Evolutionary conservation across 106 monocot genomes (phyloP).

Genomic region (Ottelia alismoides): DNA sequence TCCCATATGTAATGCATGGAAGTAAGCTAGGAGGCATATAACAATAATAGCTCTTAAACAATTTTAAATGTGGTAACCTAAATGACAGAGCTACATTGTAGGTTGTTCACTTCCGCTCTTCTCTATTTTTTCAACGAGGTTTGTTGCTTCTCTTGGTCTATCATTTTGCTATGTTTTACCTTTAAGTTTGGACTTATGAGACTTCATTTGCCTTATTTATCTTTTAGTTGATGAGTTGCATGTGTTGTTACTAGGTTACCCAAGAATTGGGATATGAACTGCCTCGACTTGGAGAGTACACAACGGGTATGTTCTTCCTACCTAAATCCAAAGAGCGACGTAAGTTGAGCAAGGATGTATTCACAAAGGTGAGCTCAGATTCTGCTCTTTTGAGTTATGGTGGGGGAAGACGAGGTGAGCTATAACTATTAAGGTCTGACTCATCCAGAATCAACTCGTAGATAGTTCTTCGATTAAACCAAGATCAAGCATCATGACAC

Average conservation of each 20-base stretch:
- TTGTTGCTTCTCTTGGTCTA: conserved; percentile 2
- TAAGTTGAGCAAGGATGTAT: conserved; percentile 56
- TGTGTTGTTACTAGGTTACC: conserved; percentile 32
- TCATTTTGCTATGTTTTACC: not conserved
- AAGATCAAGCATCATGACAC: too few relatives aligned
- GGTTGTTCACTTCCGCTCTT: too few relatives aligned
- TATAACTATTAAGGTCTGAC: too few relatives aligned
- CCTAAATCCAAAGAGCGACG: conserved; percentile 39
- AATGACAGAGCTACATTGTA: too few relatives aligned
- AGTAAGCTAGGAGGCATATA: too few relatives aligned
- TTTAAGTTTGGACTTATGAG: not conserved
- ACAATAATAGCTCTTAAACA: too few relatives aligned
- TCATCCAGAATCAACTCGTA: too few relatives aligned
- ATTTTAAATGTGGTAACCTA: too few relatives aligned
- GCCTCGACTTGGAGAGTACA: conserved; percentile 69
- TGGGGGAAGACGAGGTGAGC: too few relatives aligned
- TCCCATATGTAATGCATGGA: too few relatives aligned
- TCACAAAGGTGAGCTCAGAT: conserved; percentile 39
- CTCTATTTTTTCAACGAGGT: conserved; percentile 71
- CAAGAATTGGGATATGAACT: conserved; percentile 60
- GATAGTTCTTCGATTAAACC: too few relatives aligned
- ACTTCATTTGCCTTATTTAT: not conserved
- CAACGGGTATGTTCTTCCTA: conserved; percentile 81
- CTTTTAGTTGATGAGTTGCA: not conserved
- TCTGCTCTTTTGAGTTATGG: too few relatives aligned